These are phyloP conservation scores for Chalciporus chontae DNA, from an alignment of 768 basidiomycete species.

Conservation along the genomic window DNA sequence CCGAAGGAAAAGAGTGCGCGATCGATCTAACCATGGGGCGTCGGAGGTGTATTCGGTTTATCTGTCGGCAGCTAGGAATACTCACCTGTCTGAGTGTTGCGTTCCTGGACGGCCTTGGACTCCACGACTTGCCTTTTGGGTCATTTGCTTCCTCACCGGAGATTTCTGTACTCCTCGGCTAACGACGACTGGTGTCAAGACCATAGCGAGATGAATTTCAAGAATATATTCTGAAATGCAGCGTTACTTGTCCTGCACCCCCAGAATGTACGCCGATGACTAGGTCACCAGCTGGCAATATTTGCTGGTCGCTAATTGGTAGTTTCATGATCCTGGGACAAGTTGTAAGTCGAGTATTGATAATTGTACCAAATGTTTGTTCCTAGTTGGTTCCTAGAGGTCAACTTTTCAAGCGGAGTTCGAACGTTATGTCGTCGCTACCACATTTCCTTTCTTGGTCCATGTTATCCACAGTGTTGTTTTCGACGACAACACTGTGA, in stretches of 20 bases:
- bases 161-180: constrained; percentile 15
- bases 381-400: not conserved
- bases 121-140: constrained; percentile 13
- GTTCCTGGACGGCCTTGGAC: not conserved
- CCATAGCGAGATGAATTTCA: not conserved
- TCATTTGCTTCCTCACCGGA: constrained; percentile 20
- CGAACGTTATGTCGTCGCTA: constrained; percentile 21
- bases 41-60: not conserved
- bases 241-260: not conserved
- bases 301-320: not conserved
- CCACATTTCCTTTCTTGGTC: constrained; percentile 15
- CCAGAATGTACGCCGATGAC: constrained; percentile 1
- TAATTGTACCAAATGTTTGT: too few species aligned
- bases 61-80: not conserved
- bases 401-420: constrained; percentile 10
- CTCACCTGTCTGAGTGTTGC: constrained; percentile 8
- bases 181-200: constrained; percentile 15
- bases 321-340: constrained; percentile 8
- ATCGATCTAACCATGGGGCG: not conserved
- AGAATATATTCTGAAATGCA: constrained; percentile 14
- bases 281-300: not conserved
- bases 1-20: constrained; percentile 10
- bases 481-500: not conserved
- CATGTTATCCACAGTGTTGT: constrained; percentile 7
- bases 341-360: too few species aligned